Evolutionary conservation across 2,329 filamentous ascomycete species (phyloP), one percentile per base, ranked within the genome.

Genomic region (Neophaeococcomyces mojaviensis): DNA sequence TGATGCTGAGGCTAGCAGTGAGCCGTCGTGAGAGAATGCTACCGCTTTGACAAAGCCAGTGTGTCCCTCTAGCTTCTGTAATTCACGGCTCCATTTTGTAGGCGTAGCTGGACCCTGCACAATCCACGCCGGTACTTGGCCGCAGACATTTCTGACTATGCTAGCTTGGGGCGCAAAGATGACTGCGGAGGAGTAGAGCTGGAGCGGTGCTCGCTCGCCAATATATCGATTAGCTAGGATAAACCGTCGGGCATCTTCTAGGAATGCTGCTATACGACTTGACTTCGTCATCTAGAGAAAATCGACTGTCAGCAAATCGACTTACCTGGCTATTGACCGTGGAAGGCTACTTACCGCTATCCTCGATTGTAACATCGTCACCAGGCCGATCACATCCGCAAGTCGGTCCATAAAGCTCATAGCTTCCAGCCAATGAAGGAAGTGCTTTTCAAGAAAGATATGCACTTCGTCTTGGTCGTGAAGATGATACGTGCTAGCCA

Each of bases 101-200:
- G 37, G 20, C 22, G 22, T 46, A n/a, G 16, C 13, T 35, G 15
- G 37, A 34, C n/a, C 34, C 18, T 22, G 18, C 15, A 24, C 12
- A 8, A 60, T 51, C 47, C 50, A 55, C n/a, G n/a, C n/a, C n/a
- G n/a, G n/a, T n/a, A n/a, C n/a, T 53, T 26, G 32, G 43, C 20
- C 24, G 42, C 8, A 50, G 61, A 64, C 4, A 26, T 51, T 52
- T 42, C 57, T 51, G 63, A 63, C 20, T 53, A 49, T n/a, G n/a
- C n/a, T n/a, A n/a, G n/a, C n/a, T n/a, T n/a, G n/a, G n/a, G n/a
- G n/a, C n/a, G n/a, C n/a, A 46, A 66, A 68, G 13, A 61, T 37
- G 1, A 66, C 47, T 6, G 59, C 64, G 9, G 59, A 59, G 24
- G 16, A 55, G 47, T 68, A 67, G 15, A 62, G 37, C 49, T 68